Evolutionary conservation across 495 filamentous ascomycete genomes (phyloP), one percentile per base, ranked within the genome.

Genomic region (Aspergillus diversus): DNA sequence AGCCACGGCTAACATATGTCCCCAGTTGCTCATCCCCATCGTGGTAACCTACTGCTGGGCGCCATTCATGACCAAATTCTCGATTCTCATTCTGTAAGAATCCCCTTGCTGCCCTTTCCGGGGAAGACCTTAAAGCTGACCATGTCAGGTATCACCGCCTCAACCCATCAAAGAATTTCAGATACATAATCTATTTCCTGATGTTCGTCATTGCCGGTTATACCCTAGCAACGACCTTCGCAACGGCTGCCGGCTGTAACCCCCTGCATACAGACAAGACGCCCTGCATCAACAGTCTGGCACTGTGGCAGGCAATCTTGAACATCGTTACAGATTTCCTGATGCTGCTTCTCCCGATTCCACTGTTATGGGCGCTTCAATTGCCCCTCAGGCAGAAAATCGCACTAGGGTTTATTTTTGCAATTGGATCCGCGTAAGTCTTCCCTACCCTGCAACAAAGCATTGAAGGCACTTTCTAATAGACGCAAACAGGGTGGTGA

Each of bases 21-120:
- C 34, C 21, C n/a, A 55, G 52, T 37, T 55, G 4, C 52, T 55
- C 32, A 55, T 55, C 34, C 32, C 32, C 31, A 35, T 55, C 33
- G 52, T 55, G 52, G 32, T 55, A 37, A 55, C 52, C 52, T 55
- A 55, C 52, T 55, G 52, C 52, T 55, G 52, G 52, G 52, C 52
- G 13, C 52, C 52, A 5, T 55, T 55, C 9, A 55, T 55, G 52
- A 55, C 52, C 52, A 55, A 55, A 33, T 55, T 55, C 32, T 55
- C 52, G 4, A 55, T 55, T 55, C 52, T 55, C 52, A 34, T 55
- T 16, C 52, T 55, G 52, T 48, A 46, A 47, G 55, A 49, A 48
- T 16, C 46, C n/a, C n/a, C n/a, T n/a, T n/a, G n/a, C n/a, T n/a
- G n/a, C n/a, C n/a, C n/a, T n/a, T n/a, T n/a, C n/a, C n/a, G n/a